Conservation (phyloP, 2,329 filamentous ascomycete genomes). For the Neofusicoccum kwambonambiense region DNA sequence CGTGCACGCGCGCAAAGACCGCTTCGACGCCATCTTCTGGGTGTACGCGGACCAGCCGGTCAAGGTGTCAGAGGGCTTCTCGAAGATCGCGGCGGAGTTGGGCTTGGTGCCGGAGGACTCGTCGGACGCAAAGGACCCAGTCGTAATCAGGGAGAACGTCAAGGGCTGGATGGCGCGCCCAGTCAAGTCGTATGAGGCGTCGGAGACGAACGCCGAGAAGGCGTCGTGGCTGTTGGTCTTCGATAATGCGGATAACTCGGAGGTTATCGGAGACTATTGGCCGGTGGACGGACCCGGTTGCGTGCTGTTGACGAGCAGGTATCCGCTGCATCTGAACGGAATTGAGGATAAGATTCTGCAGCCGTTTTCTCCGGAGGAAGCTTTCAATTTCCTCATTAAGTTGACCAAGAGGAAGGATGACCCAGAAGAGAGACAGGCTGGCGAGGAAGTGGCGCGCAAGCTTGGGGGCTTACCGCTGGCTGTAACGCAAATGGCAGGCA, state of each 20-base stretch:
- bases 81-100: conserved; percentile 16
- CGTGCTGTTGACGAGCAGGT: conserved; percentile 21
- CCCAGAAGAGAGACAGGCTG: background rate
- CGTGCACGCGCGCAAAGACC: background rate
- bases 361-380: background rate
- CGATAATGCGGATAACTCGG: conserved; percentile 16
- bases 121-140: conserved; percentile 16
- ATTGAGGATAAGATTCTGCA: background rate
- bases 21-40: conserved; percentile 22
- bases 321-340: background rate
- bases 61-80: conserved; percentile 18
- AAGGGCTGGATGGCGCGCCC: conserved; percentile 21
- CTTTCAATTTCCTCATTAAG: background rate
- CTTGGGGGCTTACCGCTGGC: conserved; percentile 24
- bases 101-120: conserved; percentile 16
- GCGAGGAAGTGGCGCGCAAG: conserved; percentile 6
- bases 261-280: conserved; percentile 19
- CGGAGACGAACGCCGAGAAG: background rate
- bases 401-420: background rate
- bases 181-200: background rate
- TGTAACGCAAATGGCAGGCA: conserved; percentile 24
- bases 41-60: conserved; percentile 15
- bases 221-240: conserved; percentile 23
- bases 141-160: conserved; percentile 3
- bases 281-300: conserved; percentile 20